phyloP scores from a whole-genome alignment of 129 eudicot species.

The Arctium minus region DNA sequence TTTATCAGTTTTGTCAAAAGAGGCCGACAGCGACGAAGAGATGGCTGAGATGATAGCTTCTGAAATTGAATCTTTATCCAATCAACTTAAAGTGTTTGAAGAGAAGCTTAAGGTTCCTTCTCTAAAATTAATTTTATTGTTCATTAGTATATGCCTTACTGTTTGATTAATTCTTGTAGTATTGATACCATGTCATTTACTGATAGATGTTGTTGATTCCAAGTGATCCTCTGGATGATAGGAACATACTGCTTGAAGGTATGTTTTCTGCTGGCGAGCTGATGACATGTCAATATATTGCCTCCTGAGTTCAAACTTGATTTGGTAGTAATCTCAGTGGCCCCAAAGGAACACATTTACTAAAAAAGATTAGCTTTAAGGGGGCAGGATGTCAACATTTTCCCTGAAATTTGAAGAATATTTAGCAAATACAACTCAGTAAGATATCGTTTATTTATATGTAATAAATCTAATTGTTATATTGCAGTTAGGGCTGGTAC shows the following conservation, averaged over 20 bases:
- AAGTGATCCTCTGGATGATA: constrained; percentile 88
- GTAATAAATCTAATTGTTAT: constrained; percentile 15
- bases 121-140: not conserved
- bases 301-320: not conserved
- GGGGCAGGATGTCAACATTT: not conserved
- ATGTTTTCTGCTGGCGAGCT: constrained; percentile 7
- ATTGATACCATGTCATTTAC: constrained; percentile 11
- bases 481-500: constrained; percentile 96
- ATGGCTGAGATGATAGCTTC: constrained; percentile 93
- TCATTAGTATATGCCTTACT: not conserved
- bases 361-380: not conserved
- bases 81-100: constrained; percentile 59
- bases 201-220: constrained; percentile 81
- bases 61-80: constrained; percentile 66
- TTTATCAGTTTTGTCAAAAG: constrained; percentile 68
- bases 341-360: not conserved
- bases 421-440: not conserved
- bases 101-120: constrained; percentile 74
- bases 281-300: not conserved
- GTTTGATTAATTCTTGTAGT: constrained; percentile 12
- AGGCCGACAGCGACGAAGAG: constrained; percentile 76
- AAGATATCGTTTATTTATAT: constrained; percentile 7
- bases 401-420: not conserved
- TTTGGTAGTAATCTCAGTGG: not conserved
- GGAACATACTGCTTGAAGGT: constrained; percentile 99